Evolutionary conservation across 257 asterid genomes (phyloP).

Genomic region (Echium plantagineum): DNA sequence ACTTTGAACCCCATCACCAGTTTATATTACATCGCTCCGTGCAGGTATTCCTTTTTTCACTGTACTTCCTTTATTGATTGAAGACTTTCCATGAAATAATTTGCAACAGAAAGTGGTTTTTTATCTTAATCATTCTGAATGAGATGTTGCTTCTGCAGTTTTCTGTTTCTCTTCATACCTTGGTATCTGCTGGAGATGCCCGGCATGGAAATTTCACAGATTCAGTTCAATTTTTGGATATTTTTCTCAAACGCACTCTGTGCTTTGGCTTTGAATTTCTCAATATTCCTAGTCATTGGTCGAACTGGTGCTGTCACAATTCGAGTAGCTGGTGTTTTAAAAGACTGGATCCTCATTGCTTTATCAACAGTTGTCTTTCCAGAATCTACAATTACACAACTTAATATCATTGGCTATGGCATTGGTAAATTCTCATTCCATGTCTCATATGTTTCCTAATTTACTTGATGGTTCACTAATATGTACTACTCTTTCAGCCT

Average conservation of each 20-base stretch:
- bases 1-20: conserved; percentile 92
- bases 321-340: conserved; percentile 93
- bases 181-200: conserved; percentile 98
- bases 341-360: conserved; percentile 97
- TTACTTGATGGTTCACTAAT: conserved; percentile 7
- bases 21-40: conserved; percentile 95
- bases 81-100: neutral
- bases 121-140: neutral
- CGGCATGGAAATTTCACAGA: conserved; percentile 80
- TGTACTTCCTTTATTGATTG: conserved; percentile 6
- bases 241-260: conserved; percentile 95
- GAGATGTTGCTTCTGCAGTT: conserved; percentile 39
- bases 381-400: conserved; percentile 73
- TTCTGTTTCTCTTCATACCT: conserved; percentile 81
- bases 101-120: neutral
- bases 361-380: conserved; percentile 90
- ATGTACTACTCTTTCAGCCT: conserved; percentile 35
- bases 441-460: neutral
- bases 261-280: conserved; percentile 92
- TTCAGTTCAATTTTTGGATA: conserved; percentile 82
- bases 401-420: conserved; percentile 87
- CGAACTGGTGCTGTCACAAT: conserved; percentile 98
- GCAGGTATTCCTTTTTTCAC: conserved; percentile 62
- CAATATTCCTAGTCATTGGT: conserved; percentile 88
- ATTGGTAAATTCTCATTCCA: conserved; percentile 45